Base-by-base conservation (phyloP, 139 green algal species). In the Haematococcus lacustris region DNA sequence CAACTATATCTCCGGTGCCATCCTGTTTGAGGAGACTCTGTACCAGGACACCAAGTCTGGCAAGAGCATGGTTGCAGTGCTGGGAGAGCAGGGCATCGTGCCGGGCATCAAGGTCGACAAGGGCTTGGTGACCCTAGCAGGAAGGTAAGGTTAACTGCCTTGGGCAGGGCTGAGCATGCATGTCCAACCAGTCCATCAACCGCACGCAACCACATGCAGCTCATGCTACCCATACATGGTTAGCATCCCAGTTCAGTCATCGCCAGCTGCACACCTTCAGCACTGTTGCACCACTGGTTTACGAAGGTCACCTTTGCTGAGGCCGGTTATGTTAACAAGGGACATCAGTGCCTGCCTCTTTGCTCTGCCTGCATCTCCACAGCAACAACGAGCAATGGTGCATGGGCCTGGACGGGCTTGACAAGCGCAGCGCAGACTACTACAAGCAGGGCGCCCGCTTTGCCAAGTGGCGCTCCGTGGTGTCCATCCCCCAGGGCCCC, bases 21-120 rank as follows among this genome's bases (percentile, higher is more conserved):
- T 97, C 83, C 77, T 97, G 76, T 98, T 98, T 86, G 94, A 99
- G 90, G 95, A 99, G 92, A 99, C 95, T 60, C 93, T 99, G 66
- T 98, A 94, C 92, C 94, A 99, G 92, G 65, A 64, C 75, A 89
- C 79, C 83, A 82, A 70, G 67, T 78, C 82, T 50, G 93, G 93
- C 84, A 91, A 87, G 79, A 84, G 82, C 51, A 94, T 99, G 76
- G 89, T 96, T n/a, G 91, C 96, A 65, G 81, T 84, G 67, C 79
- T 98, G 75, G 92, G 90, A 38, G 85, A 91, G 71, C 80, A 93
- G 78, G 83, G 82, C 76, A 91, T 96, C 70, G 74, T 95, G 17
- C 88, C 92, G 70, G 92, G 92, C 68, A 97, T 97, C 86, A 97
- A 97, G 89, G 88, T 97, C 35, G 93, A 97, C 91, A 96, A 97